Evolutionary conservation across 768 basidiomycete species (phyloP), one percentile per base, ranked within the genome.

Genomic region (Pulveroboletus sp.): DNA sequence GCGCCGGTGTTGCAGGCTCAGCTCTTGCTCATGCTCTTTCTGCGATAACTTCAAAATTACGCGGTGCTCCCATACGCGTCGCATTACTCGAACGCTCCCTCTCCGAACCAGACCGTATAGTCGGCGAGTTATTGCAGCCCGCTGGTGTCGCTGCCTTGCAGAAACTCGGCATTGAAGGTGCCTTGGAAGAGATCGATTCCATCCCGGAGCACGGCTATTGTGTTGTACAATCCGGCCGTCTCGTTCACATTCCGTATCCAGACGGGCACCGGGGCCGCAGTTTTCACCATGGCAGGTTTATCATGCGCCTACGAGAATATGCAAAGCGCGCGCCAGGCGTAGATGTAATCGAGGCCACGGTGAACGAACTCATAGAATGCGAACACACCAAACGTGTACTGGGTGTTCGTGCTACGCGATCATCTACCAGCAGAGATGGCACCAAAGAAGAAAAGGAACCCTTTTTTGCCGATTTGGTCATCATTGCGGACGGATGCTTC

Each of bases 121-220:
- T 98, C 29, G 97, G 97, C 21, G 97, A 99, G 67, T 82, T 98
- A 1, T 73, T 99, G 20, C 97, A 99, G 62, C 97, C 97, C 2
- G 94, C 87, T 2, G 97, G 97, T 1, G 83, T 93, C 20, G 72
- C 74, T 12, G 83, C 92, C 1, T 71, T 99, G 38, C 70, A 79
- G 48, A 69, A 78, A 32, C 80, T 99, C n/a, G 94, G 92, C 0
- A 66, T 99, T 56, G 80, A 80, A 40, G 71, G 71, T 7, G 84
- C 83, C 45, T 68, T 97, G 38, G 88, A 97, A 21, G 84, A 79
- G n/a, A 94, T 98, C 49, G 94, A 91, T 66, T 85, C 94, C 0
- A 76, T 93, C 25, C 80, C 81, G 0, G 86, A 82, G 13, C 72
- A 85, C 45, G 95, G 97, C 5, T 98, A 99, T 69, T 90, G 87